These are phyloP conservation scores for Thalassia testudinum DNA, from an alignment of 116 monocot genomes.

Conservation along the genomic window DNA sequence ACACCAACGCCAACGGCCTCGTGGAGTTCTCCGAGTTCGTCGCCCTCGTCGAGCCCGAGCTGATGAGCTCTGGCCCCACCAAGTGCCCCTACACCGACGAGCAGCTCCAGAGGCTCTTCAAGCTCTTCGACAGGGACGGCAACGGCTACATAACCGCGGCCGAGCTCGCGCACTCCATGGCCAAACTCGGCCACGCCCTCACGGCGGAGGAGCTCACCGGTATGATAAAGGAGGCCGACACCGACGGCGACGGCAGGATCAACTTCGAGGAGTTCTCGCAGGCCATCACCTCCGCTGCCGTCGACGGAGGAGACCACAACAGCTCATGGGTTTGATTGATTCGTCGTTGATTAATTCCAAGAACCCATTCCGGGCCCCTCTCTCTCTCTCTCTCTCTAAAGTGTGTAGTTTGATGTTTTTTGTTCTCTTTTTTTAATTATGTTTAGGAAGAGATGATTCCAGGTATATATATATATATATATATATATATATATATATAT, in stretches of 20 bases:
- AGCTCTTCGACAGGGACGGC: slow-evolving; percentile 68
- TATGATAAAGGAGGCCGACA: slow-evolving; percentile 89
- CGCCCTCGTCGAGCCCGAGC: slow-evolving; percentile 50
- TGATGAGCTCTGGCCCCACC: slow-evolving; percentile 9
- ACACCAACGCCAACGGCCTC: slow-evolving; percentile 72
- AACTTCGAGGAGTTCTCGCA: slow-evolving; percentile 66
- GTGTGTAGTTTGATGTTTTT: too few species aligned
- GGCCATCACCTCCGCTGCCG: slow-evolving; percentile 72
- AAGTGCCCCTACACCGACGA: slow-evolving; percentile 77
- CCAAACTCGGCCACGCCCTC: slow-evolving; percentile 57
- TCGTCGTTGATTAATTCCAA: too few species aligned
- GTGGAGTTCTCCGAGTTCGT: slow-evolving; percentile 87
- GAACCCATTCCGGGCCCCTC: too few species aligned
- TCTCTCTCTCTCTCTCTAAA: too few species aligned
- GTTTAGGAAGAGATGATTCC: too few species aligned
- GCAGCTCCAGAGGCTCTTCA: slow-evolving; percentile 61
- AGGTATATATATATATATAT: too few species aligned
- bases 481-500: too few species aligned
- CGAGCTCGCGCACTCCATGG: slow-evolving; percentile 90
- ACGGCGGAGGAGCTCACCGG: slow-evolving; percentile 77
- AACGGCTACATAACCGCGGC: slow-evolving; percentile 80
- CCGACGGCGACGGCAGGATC: slow-evolving; percentile 71
- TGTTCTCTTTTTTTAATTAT: too few species aligned
- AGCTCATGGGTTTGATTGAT: too few species aligned
- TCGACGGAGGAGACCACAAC: slow-evolving; percentile 10